Conservation (phyloP, 768 basidiomycete species). For the Mycena epipterygia region DNA sequence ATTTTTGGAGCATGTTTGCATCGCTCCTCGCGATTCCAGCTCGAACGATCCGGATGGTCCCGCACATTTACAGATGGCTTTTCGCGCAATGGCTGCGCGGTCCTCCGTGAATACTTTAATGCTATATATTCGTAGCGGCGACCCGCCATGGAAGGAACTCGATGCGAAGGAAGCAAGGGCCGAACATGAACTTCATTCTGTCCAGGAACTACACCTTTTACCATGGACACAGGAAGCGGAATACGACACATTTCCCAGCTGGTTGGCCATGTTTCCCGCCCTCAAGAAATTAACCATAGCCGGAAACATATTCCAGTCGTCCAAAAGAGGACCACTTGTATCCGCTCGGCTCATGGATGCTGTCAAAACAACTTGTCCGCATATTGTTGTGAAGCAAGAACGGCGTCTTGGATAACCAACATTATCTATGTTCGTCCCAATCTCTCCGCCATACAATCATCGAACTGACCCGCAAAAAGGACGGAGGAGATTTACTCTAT, state of each 20-base stretch:
- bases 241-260: neutral
- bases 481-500: no score
- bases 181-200: neutral
- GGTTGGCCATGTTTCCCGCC: constrained; percentile 17
- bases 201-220: neutral
- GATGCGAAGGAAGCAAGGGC: neutral
- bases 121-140: neutral
- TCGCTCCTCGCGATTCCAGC: neutral
- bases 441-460: no score
- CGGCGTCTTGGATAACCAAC: neutral
- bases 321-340: constrained; percentile 10
- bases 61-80: neutral
- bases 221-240: constrained; percentile 7
- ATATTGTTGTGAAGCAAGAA: constrained; percentile 14
- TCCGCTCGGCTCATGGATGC: neutral
- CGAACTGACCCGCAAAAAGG: no score
- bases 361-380: constrained; percentile 5
- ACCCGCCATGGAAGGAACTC: neutral
- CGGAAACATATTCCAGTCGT: neutral
- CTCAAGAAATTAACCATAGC: constrained; percentile 5
- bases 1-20: constrained; percentile 3
- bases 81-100: neutral
- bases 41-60: neutral
- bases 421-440: neutral
- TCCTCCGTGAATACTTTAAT: constrained; percentile 8